phyloP scores from a whole-genome alignment of 192 early-diverging fungal genomes.

The Powellomyces hirtus region DNA sequence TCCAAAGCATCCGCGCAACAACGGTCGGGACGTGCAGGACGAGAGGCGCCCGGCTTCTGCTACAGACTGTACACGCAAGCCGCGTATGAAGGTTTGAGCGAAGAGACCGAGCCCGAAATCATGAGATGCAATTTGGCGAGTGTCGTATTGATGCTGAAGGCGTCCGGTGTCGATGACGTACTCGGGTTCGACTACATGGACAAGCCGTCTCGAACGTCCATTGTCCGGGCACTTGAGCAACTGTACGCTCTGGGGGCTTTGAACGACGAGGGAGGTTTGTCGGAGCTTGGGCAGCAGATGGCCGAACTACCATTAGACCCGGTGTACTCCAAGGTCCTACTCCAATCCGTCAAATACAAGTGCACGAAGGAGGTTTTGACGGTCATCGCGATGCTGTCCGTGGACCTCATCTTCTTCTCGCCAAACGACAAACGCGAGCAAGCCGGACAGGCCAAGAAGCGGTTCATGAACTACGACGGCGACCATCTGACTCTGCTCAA shows the following conservation, averaged over 20 bases:
- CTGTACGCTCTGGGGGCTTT: constrained; percentile 87
- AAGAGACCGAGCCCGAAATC: constrained; percentile 90
- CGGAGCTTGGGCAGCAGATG: constrained; percentile 70
- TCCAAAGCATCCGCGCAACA: constrained; percentile 90
- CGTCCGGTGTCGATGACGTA: constrained; percentile 87
- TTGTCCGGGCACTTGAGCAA: constrained; percentile 83
- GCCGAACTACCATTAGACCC: constrained; percentile 92
- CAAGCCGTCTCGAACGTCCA: constrained; percentile 68
- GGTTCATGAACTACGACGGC: constrained; percentile 83
- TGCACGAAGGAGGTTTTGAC: constrained; percentile 89
- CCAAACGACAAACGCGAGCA: constrained; percentile 85
- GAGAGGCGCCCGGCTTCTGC: constrained; percentile 88
- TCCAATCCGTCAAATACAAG: constrained; percentile 64
- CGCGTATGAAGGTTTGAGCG: constrained; percentile 68
- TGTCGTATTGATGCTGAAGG: constrained; percentile 85
- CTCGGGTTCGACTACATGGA: constrained; percentile 95
- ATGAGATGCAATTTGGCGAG: constrained; percentile 86
- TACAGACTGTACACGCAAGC: constrained; percentile 92
- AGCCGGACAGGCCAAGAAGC: constrained; percentile 72
- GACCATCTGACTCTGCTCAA: constrained; percentile 93
- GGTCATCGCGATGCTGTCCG: constrained; percentile 87
- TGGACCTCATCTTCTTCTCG: constrained; percentile 85
- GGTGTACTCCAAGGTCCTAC: constrained; percentile 81
- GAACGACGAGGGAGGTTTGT: constrained; percentile 75
- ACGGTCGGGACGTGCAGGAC: constrained; percentile 91